These are phyloP conservation scores for Biscogniauxia mediterranea DNA, from an alignment of 2,329 filamentous ascomycete genomes.

Conservation along the genomic window DNA sequence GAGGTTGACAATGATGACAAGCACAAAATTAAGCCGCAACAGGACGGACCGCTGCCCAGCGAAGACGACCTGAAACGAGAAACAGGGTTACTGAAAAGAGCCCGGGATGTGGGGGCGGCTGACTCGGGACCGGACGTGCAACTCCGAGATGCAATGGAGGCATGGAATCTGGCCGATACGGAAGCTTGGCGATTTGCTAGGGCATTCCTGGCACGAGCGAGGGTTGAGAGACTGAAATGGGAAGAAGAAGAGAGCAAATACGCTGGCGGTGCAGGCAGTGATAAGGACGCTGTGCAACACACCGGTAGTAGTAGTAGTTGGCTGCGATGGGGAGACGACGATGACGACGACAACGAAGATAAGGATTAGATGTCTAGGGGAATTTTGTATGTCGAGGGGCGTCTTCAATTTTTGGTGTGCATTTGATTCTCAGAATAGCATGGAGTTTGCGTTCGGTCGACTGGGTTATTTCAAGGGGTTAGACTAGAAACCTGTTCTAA, in stretches of 20 bases:
- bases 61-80: constrained; percentile 56
- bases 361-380: constrained; percentile 6
- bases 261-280: constrained; percentile 58
- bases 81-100: constrained; percentile 51
- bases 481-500: constrained; percentile 6
- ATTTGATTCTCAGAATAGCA: constrained; percentile 12
- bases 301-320: constrained; percentile 20
- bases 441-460: constrained; percentile 19
- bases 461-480: background rate
- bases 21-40: constrained; percentile 49
- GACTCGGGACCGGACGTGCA: constrained; percentile 43
- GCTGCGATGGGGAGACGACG: constrained; percentile 37
- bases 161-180: constrained; percentile 69
- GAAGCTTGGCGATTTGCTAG: constrained; percentile 75
- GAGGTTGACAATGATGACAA: constrained; percentile 51
- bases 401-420: background rate
- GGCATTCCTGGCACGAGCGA: constrained; percentile 62
- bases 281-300: constrained; percentile 37
- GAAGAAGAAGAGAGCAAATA: constrained; percentile 67
- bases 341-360: constrained; percentile 7
- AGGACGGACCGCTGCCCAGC: constrained; percentile 49
- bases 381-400: background rate
- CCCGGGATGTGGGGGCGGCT: constrained; percentile 46
- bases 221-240: constrained; percentile 65
- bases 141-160: constrained; percentile 56